These are phyloP conservation scores for Sonneratia caseolaris DNA, from an alignment of 345 rosid genomes.

Conservation along the genomic window DNA sequence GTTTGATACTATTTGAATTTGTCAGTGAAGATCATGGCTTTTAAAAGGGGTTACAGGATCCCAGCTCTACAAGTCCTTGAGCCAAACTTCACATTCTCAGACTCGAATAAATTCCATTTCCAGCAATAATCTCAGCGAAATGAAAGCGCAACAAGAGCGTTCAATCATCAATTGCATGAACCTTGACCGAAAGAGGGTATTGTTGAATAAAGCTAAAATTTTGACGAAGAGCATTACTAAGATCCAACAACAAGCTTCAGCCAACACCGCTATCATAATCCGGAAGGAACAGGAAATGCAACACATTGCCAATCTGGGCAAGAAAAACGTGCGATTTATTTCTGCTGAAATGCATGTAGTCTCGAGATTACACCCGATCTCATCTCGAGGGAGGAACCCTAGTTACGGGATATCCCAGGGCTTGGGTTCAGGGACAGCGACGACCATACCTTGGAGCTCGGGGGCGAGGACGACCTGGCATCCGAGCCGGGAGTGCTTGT, in stretches of 20 bases:
- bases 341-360: not conserved
- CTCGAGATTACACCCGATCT: not conserved
- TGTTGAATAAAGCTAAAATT: too few relatives aligned
- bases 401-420: slow-evolving; percentile 91
- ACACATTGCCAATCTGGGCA: not conserved
- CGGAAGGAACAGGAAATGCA: not conserved
- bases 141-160: too few relatives aligned
- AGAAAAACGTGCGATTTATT: not conserved
- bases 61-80: too few relatives aligned
- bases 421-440: slow-evolving; percentile 88
- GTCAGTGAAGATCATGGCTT: too few relatives aligned
- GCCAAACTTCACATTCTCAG: too few relatives aligned
- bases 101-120: too few relatives aligned
- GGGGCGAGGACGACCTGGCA: slow-evolving; percentile 76
- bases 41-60: too few relatives aligned
- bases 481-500: slow-evolving; percentile 78
- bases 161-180: too few relatives aligned
- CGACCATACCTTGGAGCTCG: slow-evolving; percentile 94
- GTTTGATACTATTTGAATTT: too few relatives aligned
- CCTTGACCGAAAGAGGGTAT: too few relatives aligned
- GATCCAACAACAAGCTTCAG: not conserved
- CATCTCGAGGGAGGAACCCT: slow-evolving; percentile 5
- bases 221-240: not conserved
- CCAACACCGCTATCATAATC: not conserved
- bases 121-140: too few relatives aligned